Evolutionary conservation across 192 early-diverging fungal species (phyloP), one percentile per base, ranked within the genome.

Genomic region (Obelidium mucronatum): DNA sequence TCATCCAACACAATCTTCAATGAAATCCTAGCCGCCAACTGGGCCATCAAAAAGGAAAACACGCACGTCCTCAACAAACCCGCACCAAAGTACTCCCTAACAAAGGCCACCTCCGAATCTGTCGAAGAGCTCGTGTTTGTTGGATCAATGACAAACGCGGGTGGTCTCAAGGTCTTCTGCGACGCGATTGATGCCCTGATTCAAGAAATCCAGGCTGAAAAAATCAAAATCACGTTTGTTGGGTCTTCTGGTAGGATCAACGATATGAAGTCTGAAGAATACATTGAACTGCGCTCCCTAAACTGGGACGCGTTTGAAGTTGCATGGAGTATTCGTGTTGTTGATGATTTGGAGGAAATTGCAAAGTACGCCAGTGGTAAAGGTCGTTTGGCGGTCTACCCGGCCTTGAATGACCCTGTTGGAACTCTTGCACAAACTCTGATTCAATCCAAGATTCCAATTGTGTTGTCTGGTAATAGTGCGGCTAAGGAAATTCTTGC

Each of bases 51-150:
- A 37, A 63, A 40, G 39, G 66, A 75, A 67, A 39, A 22, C 13
- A 30, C 76, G 17, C 48, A 67, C 24, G 55, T 70, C 34, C 42
- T 58, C 8, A 36, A 24, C 67, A 67, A 79, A 40, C 78, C 78
- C 30, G n/a, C 40, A 28, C 61, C 78, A 40, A 73, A 76, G 56
- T n/a, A 15, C 36, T 30, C 44, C n/a, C 30, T 39, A 5, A 65
- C 26, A 63, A 3, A 17, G 3, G 33, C n/a, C 30, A 26, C 44
- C 5, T 28, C 34, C 42, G 40, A 67, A n/a, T 15, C 73, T 28
- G 40, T 80, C 65, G 76, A 79, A 13, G 82, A 83, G 48, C 24
- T 83, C 35, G 81, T 79, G 1, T 83, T 81, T 70, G 79, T 83
- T 52, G 82, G 82, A 26, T 42, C 60, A 30, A 37, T 83, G 53